Conservation (phyloP, 106 monocot genomes). For the Alisma plantagoaquatica region DNA sequence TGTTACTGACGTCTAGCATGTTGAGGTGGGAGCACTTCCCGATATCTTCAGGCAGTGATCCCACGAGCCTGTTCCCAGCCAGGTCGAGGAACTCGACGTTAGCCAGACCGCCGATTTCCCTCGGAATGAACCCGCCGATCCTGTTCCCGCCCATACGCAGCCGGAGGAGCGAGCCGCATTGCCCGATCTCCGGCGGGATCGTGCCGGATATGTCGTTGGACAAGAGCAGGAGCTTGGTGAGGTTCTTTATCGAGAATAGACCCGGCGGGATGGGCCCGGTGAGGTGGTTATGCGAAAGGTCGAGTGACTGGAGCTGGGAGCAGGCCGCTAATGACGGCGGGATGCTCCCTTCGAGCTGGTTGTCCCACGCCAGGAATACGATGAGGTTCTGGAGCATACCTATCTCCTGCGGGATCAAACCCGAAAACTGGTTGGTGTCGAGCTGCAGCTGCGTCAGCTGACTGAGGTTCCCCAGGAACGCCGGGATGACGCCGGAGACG, state of each 20-base stretch:
- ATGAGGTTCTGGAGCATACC: constrained; percentile 37
- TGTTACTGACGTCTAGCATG: constrained; percentile 76
- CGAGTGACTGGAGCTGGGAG: constrained; percentile 54
- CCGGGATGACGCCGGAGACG: constrained; percentile 73
- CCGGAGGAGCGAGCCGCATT: constrained; percentile 46
- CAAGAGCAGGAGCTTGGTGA: constrained; percentile 77
- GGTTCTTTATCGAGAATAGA: constrained; percentile 58
- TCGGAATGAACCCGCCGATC: constrained; percentile 50
- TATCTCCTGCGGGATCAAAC: constrained; percentile 58
- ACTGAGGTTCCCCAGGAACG: constrained; percentile 44
- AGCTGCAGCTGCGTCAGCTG: constrained; percentile 57
- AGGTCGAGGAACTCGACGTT: constrained; percentile 73
- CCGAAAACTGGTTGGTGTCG: constrained; percentile 73
- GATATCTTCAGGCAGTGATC: constrained; percentile 49
- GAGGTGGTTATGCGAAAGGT: constrained; percentile 78
- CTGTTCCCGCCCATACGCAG: constrained; percentile 65
- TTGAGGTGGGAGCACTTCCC: constrained; percentile 72
- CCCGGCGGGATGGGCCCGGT: constrained; percentile 74
- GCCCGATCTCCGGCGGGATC: constrained; percentile 75
- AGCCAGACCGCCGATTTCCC: constrained; percentile 40
- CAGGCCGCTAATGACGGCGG: constrained; percentile 42
- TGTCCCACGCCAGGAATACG: constrained; percentile 82
- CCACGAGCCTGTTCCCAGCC: constrained; percentile 49
- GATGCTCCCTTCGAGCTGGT: constrained; percentile 81
- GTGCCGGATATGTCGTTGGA: constrained; percentile 77